Evolutionary conservation across 2,329 filamentous ascomycete genomes (phyloP), one percentile per base, ranked within the genome.

Genomic region (Madurella mycetomatis): DNA sequence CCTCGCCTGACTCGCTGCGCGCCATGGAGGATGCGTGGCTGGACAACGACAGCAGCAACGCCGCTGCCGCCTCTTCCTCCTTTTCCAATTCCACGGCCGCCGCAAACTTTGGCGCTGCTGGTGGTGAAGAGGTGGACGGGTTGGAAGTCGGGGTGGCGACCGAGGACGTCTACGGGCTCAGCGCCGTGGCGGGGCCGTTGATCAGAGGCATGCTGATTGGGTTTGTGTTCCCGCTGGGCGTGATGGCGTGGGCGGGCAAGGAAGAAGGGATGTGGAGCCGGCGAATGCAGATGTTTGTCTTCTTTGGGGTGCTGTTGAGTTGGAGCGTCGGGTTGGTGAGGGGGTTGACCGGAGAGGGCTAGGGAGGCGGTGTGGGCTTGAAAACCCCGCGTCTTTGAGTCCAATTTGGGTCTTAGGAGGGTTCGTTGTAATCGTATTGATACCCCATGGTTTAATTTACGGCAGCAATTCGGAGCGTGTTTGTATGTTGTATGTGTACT

Each of bases 221-320:
- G 0, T 99, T 97, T 76, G 88, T 99, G 69, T 97, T 92, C 83
- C 94, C 94, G 4, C 71, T 97, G 9, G 92, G 90, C 0, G 91
- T 89, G 64, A 75, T 92, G 53, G 84, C 87, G 49, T 96, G 92
- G 90, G 75, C 95, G 47, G 80, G 92, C 60, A 79, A 92, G 56
- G 90, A 96, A 70, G 88, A 94, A 54, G 91, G 89, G 1, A 85
- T 97, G 56, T 95, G 91, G 83, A 88, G 85, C 57, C 84, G 87
- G 66, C 79, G 92, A 65, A 88, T 90, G 76, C 86, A 91, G 68
- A 82, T 96, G 64, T 92, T 92, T 62, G 90, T 97, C 15, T 84
- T 88, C 49, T 86, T 91, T 43, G 94, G 94, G 0, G 84, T 96
- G 17, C 69, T 92, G 56, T 77, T 97, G 40, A 94, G 92, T 71